Base-by-base conservation (phyloP, 805 yeast genomes). In the Naumovozyma castellii region DNA sequence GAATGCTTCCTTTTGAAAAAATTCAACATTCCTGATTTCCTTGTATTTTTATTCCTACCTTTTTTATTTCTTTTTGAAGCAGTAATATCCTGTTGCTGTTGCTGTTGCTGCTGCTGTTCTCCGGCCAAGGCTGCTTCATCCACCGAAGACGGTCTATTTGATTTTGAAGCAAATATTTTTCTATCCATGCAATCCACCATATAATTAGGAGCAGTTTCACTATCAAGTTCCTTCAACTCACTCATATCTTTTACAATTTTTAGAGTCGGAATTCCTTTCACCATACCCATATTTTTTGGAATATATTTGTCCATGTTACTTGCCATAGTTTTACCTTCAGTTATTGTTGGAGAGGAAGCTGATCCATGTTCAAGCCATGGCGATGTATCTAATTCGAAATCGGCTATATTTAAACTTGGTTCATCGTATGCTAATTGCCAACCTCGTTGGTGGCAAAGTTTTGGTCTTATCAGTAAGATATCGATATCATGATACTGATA, bases 401-500 rank as follows among this genome's bases (percentile, higher is more conserved):
- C 63, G 3, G 53, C 54, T 9, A 59, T 40, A 32, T 53, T 54
- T 29, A 59, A 38, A 39, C 45, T 51, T 14, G 62, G 64, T 36
- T 57, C 61, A 43, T 59, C 62, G 22, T 48, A 49, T 1, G 64
- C 64, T 16, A 58, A 34, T 37, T 58, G 62, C 59, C 59, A 56
- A 17, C 56, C 53, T 4, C 46, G 30, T 19, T 43, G 39, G 5
- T 42, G 32, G 3, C 50, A 48, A 2, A 45, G 25, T 3, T 47
- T 34, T 3, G 57, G 51, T 35, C 61, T 45, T n/a, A 59, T 35
- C 2, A 59, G 37, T n/a, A 59, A 29, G 10, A 59, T 43, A 39
- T 59, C 64, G 9, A 56, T 47, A 15, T 51, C 56, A 18, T 47
- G 48, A 2, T 41, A 20, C 5, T n/a, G 32, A 29, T 29, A 29